phyloP scores from a whole-genome alignment of 2,329 filamentous ascomycete species.

The Alternaria sp. region DNA sequence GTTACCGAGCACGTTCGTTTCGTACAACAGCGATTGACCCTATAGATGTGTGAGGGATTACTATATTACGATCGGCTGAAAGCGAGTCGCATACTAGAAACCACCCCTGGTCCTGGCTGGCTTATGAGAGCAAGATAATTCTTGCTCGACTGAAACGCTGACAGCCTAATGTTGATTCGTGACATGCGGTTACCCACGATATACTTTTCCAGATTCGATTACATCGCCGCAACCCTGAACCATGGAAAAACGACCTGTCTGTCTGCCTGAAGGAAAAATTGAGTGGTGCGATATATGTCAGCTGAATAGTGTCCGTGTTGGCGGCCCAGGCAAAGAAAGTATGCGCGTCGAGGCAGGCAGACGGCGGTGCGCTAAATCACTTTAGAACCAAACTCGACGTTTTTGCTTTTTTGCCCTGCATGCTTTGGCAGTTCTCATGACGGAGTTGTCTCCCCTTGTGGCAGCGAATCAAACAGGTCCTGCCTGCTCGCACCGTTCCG shows the following conservation, averaged over 20 bases:
- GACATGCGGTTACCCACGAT: not conserved
- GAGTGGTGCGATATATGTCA: not conserved
- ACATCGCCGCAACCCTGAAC: not conserved
- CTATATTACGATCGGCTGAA: slow-evolving; percentile 1
- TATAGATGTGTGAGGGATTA: not conserved
- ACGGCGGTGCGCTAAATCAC: not conserved
- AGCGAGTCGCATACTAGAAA: slow-evolving; percentile 1
- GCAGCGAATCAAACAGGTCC: not conserved
- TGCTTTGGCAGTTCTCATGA: not conserved
- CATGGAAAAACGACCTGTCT: not conserved
- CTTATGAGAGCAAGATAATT: not conserved
- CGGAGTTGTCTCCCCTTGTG: not conserved
- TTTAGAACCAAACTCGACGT: not conserved
- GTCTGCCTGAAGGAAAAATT: not conserved
- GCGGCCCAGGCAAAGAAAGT: not conserved
- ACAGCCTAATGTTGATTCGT: not conserved
- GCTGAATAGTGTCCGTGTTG: not conserved
- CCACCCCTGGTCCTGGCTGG: not conserved
- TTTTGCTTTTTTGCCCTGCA: slow-evolving; percentile 3
- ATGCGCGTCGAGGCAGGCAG: not conserved
- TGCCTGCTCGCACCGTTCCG: slow-evolving; percentile 6
- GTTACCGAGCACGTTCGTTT: not conserved
- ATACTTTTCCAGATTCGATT: not conserved
- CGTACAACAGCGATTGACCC: not conserved
- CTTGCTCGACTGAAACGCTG: not conserved